These are phyloP conservation scores for Auriculariales sp. DNA, from an alignment of 768 basidiomycete species.

Conservation along the genomic window DNA sequence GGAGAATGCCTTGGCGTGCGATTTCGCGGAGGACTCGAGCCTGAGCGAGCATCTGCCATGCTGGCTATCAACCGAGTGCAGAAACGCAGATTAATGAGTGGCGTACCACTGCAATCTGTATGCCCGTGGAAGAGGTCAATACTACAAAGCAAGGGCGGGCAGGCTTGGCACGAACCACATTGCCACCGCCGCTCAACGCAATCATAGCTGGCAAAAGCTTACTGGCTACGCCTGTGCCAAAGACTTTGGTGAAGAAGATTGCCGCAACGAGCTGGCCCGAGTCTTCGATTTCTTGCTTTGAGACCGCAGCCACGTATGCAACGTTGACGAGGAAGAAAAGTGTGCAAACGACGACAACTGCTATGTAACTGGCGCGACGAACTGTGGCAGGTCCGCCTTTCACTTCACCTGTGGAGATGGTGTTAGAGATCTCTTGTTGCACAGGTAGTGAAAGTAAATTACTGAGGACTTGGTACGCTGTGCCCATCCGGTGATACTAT, in stretches of 20 bases:
- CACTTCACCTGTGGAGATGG: neutral
- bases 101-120: neutral
- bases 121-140: neutral
- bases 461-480: conserved; percentile 31
- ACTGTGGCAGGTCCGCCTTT: conserved; percentile 20
- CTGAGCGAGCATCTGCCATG: conserved; percentile 22
- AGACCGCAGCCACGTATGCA: conserved; percentile 25
- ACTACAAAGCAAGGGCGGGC: neutral
- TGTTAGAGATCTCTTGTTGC: no score
- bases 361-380: conserved; percentile 28
- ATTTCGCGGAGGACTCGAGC: conserved; percentile 35
- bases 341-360: conserved; percentile 27
- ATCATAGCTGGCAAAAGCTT: conserved; percentile 4
- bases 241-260: conserved; percentile 36
- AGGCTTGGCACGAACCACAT: neutral
- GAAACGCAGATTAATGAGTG: neutral
- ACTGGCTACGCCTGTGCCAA: conserved; percentile 17
- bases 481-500: conserved; percentile 20
- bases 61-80: conserved; percentile 4
- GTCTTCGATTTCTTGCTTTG: conserved; percentile 26
- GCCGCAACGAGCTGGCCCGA: conserved; percentile 32
- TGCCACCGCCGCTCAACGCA: neutral
- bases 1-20: conserved; percentile 37
- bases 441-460: neutral
- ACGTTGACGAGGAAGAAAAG: conserved; percentile 35